Evolutionary conservation across 2,329 filamentous ascomycete genomes (phyloP).

Genomic region (Aspergillus neotritici): DNA sequence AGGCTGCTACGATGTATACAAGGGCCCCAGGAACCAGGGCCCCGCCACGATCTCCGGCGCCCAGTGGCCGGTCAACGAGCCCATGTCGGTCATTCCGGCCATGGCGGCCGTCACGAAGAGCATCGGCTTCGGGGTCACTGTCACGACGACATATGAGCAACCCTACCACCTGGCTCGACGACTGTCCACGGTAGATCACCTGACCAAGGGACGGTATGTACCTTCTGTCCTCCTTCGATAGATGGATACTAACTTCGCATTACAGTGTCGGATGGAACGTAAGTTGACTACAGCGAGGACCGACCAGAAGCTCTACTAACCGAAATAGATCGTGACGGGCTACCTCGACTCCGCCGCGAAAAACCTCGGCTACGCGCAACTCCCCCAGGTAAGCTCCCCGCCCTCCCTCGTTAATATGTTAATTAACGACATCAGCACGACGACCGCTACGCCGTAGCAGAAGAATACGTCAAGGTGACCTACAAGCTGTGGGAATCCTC

Average conservation of each 20-base stretch:
- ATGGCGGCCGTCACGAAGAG: constrained; percentile 64
- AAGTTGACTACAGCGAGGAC: constrained; percentile 9
- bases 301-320: not conserved
- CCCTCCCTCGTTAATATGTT: too few species aligned
- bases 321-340: constrained; percentile 55
- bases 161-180: constrained; percentile 62
- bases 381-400: constrained; percentile 36
- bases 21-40: constrained; percentile 54
- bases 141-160: constrained; percentile 63
- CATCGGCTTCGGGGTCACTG: constrained; percentile 64
- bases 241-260: constrained; percentile 1
- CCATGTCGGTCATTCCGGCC: constrained; percentile 56
- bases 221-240: too few species aligned
- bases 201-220: constrained; percentile 54
- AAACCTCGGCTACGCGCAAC: constrained; percentile 55
- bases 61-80: constrained; percentile 68
- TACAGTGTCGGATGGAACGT: constrained; percentile 53
- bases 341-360: constrained; percentile 62
- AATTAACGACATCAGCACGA: constrained; percentile 47
- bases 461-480: constrained; percentile 59
- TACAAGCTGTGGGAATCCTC: constrained; percentile 64
- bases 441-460: constrained; percentile 58
- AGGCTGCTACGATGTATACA: constrained; percentile 65
- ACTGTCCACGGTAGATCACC: constrained; percentile 62
- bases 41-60: constrained; percentile 58